These are phyloP conservation scores for Viridothelium virens DNA, from an alignment of 495 filamentous ascomycete species.

Conservation along the genomic window DNA sequence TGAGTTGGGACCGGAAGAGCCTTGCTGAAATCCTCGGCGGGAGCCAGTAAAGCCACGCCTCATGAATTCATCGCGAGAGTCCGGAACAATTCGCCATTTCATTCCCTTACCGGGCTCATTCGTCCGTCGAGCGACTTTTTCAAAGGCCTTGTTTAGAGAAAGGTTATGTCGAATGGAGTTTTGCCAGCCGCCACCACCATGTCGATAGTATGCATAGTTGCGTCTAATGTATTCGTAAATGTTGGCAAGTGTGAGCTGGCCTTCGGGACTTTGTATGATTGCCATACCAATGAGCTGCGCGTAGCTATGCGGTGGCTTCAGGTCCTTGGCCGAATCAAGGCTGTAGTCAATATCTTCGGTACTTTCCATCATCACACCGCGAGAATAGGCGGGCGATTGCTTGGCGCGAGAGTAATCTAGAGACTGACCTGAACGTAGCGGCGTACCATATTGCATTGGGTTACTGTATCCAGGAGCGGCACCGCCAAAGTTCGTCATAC, in stretches of 20 bases:
- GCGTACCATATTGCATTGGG: conserved; percentile 16
- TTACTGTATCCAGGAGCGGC: conserved; percentile 13
- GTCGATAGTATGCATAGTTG: conserved; percentile 82
- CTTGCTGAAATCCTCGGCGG: conserved; percentile 18
- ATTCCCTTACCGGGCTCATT: conserved; percentile 97
- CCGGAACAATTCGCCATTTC: conserved; percentile 89
- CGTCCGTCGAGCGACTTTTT: conserved; percentile 80
- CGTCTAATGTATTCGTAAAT: conserved; percentile 90
- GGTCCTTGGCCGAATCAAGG: conserved; percentile 68
- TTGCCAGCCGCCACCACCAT: conserved; percentile 84
- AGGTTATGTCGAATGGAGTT: conserved; percentile 96
- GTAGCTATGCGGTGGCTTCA: conserved; percentile 94
- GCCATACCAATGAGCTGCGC: conserved; percentile 96
- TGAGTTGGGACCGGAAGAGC: conserved; percentile 12
- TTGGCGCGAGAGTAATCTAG: conserved; percentile 9
- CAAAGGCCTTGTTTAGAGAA: conserved; percentile 85
- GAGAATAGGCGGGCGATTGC: conserved; percentile 41
- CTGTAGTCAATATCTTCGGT: conserved; percentile 80
- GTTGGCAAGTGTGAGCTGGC: conserved; percentile 76
- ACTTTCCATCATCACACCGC: conserved; percentile 65
- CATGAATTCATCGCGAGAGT: conserved; percentile 67
- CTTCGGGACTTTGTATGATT: conserved; percentile 72
- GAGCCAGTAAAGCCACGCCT: conserved; percentile 43
- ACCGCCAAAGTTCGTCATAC: conserved; percentile 9
- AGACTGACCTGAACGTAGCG: conserved; percentile 20